phyloP scores from a whole-genome alignment of 179 eudicot species.

The Beta corolliflora region DNA sequence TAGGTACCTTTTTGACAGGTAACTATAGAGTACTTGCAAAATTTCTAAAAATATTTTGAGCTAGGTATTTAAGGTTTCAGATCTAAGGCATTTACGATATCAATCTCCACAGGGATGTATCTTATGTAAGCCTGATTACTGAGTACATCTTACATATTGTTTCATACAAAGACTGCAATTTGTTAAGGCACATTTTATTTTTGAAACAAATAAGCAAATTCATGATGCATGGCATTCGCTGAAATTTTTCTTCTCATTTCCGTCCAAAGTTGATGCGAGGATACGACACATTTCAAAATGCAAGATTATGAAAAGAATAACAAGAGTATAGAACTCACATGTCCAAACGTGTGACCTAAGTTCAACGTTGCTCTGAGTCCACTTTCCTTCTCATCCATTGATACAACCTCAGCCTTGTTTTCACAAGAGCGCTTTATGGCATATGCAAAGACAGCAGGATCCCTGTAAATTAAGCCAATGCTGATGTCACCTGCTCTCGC shows the following conservation, averaged over 20 bases:
- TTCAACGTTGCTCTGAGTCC: slow-evolving; percentile 93
- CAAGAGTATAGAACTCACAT: slow-evolving; percentile 52
- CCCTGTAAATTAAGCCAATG: slow-evolving; percentile 52
- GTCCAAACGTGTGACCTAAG: slow-evolving; percentile 99
- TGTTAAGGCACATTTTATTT: background rate
- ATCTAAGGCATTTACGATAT: background rate
- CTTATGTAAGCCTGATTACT: background rate
- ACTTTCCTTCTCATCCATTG: slow-evolving; percentile 94
- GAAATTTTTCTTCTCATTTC: background rate
- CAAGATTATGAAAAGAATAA: background rate
- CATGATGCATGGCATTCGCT: background rate
- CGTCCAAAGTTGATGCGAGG: background rate
- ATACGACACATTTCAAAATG: background rate
- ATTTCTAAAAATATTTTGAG: background rate
- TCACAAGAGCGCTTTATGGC: slow-evolving; percentile 98
- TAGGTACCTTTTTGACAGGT: no score
- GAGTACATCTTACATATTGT: background rate
- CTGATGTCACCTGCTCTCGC: background rate
- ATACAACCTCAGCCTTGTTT: slow-evolving; percentile 96
- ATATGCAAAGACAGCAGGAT: slow-evolving; percentile 77
- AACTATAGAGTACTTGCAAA: background rate
- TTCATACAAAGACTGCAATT: background rate
- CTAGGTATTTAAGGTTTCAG: background rate
- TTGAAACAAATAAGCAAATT: background rate
- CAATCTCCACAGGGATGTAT: slow-evolving; percentile 1